Conservation (phyloP, 768 basidiomycete genomes). For the Kwoniella sp. region DNA sequence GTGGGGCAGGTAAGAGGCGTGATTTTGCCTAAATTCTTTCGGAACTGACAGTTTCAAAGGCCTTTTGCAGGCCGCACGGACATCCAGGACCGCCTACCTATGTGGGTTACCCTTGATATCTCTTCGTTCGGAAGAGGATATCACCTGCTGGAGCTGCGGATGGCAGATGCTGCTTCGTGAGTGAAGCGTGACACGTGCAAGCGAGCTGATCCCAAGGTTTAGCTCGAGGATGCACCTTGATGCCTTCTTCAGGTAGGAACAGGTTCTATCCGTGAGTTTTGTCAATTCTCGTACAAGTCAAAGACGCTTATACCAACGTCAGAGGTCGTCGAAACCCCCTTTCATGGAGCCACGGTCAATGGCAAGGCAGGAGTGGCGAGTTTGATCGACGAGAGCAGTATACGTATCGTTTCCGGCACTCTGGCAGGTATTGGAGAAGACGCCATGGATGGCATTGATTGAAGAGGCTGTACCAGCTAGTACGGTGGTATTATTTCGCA, state of each 20-base stretch:
- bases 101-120: slow-evolving; percentile 42
- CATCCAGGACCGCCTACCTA: slow-evolving; percentile 28
- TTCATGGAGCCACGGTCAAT: slow-evolving; percentile 19
- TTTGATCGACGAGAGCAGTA: slow-evolving; percentile 36
- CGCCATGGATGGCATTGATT: slow-evolving; percentile 20
- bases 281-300: too few species aligned
- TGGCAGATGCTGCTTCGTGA: slow-evolving; percentile 24
- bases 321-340: slow-evolving; percentile 34
- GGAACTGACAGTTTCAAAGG: neutral
- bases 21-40: neutral
- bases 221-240: neutral
- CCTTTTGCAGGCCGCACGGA: slow-evolving; percentile 17
- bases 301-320: neutral
- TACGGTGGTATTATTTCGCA: neutral
- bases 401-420: slow-evolving; percentile 30
- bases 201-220: neutral
- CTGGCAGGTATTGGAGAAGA: slow-evolving; percentile 12
- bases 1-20: slow-evolving; percentile 25
- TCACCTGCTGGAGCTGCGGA: slow-evolving; percentile 30
- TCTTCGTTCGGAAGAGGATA: slow-evolving; percentile 22
- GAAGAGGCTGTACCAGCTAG: too few species aligned
- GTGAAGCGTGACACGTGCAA: slow-evolving; percentile 3
- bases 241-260: slow-evolving; percentile 12
- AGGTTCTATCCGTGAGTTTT: slow-evolving; percentile 30
- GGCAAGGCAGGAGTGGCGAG: slow-evolving; percentile 19